phyloP scores from a whole-genome alignment of 1,284 basidiomycete genomes.

The Lentinula novae-zelandiae region DNA sequence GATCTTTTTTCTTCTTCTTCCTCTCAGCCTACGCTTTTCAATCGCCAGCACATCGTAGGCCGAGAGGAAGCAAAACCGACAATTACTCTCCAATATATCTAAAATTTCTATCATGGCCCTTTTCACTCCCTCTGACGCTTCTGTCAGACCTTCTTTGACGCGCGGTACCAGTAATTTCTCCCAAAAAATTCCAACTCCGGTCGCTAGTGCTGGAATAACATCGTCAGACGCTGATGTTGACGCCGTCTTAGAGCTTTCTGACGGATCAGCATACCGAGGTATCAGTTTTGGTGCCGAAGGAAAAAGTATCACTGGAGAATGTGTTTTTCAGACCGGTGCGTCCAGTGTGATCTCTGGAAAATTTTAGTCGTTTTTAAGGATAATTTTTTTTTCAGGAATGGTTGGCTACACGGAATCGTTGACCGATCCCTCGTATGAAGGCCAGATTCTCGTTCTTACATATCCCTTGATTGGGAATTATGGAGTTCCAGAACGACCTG shows the following conservation, averaged over 20 bases:
- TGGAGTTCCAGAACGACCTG: slow-evolving; percentile 85
- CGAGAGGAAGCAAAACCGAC: slow-evolving; percentile 2
- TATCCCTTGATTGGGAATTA: slow-evolving; percentile 99
- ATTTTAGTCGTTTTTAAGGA: background rate
- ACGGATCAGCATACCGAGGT: slow-evolving; percentile 87
- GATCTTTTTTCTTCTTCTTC: slow-evolving; percentile 5
- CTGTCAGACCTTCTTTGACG: slow-evolving; percentile 36
- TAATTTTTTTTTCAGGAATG: slow-evolving; percentile 64
- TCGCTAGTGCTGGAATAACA: slow-evolving; percentile 25
- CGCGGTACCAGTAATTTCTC: slow-evolving; percentile 40
- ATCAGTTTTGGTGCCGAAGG: slow-evolving; percentile 91
- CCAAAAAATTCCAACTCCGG: slow-evolving; percentile 39
- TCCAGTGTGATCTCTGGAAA: slow-evolving; percentile 13
- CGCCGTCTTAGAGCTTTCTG: slow-evolving; percentile 85
- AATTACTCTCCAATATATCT: background rate
- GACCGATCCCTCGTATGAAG: slow-evolving; percentile 98
- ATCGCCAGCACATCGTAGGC: background rate
- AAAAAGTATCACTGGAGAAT: slow-evolving; percentile 95
- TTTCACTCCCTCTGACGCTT: slow-evolving; percentile 15
- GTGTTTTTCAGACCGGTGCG: slow-evolving; percentile 99
- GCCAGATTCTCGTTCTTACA: slow-evolving; percentile 96
- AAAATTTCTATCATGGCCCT: slow-evolving; percentile 8
- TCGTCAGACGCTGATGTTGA: slow-evolving; percentile 39
- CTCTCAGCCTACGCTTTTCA: slow-evolving; percentile 7
- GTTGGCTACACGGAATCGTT: slow-evolving; percentile 98